These are phyloP conservation scores for Straminergon stramineum DNA, from an alignment of 225 moss, liverwort and hornwort species.

Conservation along the genomic window DNA sequence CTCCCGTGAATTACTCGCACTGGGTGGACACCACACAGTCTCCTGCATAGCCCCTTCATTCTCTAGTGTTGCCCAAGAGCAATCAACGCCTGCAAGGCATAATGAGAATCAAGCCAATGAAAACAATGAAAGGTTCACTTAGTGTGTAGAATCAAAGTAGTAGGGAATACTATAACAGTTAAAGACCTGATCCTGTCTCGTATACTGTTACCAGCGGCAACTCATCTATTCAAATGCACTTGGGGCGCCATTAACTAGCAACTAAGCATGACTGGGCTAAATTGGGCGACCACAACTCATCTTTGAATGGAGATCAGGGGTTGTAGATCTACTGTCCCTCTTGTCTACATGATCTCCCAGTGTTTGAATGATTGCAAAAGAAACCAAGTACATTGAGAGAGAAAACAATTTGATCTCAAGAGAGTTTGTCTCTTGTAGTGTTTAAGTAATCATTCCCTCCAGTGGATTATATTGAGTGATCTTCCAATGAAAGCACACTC, in stretches of 20 bases:
- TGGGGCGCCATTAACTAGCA: not conserved
- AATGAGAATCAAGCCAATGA: not conserved
- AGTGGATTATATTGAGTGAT: not conserved
- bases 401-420: not conserved
- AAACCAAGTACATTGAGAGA: not conserved
- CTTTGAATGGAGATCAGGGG: not conserved
- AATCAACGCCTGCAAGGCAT: not conserved
- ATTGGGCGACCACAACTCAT: not conserved
- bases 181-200: not conserved
- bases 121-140: not conserved
- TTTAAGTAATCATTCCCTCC: not conserved
- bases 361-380: not conserved
- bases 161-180: not conserved
- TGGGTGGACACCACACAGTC: slow-evolving; percentile 15
- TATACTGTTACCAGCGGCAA: not conserved
- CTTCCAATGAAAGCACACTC: not conserved
- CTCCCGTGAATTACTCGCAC: slow-evolving; percentile 23
- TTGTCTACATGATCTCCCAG: not conserved
- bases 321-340: not conserved
- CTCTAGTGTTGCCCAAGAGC: not conserved
- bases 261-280: not conserved
- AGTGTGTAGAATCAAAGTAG: not conserved
- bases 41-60: slow-evolving; percentile 28
- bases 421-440: not conserved
- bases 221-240: not conserved